Percentiles rank a stretch among this genome's conserved stretches.
These are phyloP conservation scores for Cantharellus anzutake DNA, from an alignment of 768 basidiomycete species.

Conservation along the genomic window DNA sequence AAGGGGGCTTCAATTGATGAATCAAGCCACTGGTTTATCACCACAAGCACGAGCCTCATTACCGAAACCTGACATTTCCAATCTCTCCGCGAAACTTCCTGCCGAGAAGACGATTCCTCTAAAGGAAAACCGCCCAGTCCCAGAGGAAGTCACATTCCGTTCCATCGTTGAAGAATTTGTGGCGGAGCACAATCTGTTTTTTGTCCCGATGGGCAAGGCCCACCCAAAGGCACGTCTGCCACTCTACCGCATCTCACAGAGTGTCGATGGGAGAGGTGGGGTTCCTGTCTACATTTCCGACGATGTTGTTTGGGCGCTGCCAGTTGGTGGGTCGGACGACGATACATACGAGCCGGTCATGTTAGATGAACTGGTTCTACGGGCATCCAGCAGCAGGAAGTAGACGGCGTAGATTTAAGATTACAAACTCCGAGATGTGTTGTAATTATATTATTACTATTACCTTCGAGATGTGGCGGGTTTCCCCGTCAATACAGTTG, in stretches of 20 bases:
- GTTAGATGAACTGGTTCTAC: conserved; percentile 74
- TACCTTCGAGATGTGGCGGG: too few relatives aligned
- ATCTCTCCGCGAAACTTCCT: neutral
- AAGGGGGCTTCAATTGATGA: conserved; percentile 81
- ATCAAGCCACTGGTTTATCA: conserved; percentile 78
- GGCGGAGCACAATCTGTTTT: conserved; percentile 67
- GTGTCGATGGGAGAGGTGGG: conserved; percentile 69
- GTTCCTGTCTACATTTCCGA: conserved; percentile 77
- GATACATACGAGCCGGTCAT: conserved; percentile 59
- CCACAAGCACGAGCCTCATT: conserved; percentile 36
- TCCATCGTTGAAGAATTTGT: conserved; percentile 85
- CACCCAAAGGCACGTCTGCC: conserved; percentile 81
- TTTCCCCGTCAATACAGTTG: too few relatives aligned
- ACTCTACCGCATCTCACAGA: conserved; percentile 62
- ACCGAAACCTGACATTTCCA: neutral
- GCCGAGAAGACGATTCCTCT: neutral
- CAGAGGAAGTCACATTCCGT: conserved; percentile 72
- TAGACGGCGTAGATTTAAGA: too few relatives aligned
- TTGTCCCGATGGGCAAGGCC: conserved; percentile 71
- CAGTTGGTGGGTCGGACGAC: conserved; percentile 26
- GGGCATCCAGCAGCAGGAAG: conserved; percentile 8
- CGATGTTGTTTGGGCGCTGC: conserved; percentile 81
- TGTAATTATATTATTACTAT: too few relatives aligned
- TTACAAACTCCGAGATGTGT: too few relatives aligned
- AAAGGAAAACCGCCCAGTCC: conserved; percentile 25